Evolutionary conservation across 139 green algal genomes (phyloP).

Genomic region (Nannochloris sp.): DNA sequence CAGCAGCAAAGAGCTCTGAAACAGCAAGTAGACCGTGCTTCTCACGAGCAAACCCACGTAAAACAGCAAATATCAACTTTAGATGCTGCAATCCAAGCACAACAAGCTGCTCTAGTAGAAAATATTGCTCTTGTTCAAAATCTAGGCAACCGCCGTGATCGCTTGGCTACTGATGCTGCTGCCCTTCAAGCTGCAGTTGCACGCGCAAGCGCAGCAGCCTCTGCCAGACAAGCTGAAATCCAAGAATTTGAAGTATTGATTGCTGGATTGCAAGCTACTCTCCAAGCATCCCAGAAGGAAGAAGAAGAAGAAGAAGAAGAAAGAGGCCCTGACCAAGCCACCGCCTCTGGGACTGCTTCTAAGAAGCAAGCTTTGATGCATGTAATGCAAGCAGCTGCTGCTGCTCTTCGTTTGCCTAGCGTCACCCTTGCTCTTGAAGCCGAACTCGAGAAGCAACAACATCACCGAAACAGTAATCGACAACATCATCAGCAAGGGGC

Average conservation of each 20-base stretch:
- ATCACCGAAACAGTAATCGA: neutral
- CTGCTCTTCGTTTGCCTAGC: neutral
- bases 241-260: neutral
- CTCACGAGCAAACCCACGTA: neutral
- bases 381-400: neutral
- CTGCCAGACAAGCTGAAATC: neutral
- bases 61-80: neutral
- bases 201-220: neutral
- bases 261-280: neutral
- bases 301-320: neutral
- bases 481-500: too few species aligned
- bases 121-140: neutral
- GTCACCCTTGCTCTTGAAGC: neutral
- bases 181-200: neutral
- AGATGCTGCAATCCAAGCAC: neutral
- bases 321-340: neutral
- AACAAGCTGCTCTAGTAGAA: neutral
- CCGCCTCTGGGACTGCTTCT: neutral
- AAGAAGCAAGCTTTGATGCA: neutral
- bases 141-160: neutral
- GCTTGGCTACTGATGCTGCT: neutral
- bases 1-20: neutral
- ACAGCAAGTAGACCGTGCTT: neutral
- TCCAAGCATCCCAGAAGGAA: too few species aligned
- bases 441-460: neutral